phyloP scores from a whole-genome alignment of 1,284 basidiomycete species.

The Cryptococcus sp. region DNA sequence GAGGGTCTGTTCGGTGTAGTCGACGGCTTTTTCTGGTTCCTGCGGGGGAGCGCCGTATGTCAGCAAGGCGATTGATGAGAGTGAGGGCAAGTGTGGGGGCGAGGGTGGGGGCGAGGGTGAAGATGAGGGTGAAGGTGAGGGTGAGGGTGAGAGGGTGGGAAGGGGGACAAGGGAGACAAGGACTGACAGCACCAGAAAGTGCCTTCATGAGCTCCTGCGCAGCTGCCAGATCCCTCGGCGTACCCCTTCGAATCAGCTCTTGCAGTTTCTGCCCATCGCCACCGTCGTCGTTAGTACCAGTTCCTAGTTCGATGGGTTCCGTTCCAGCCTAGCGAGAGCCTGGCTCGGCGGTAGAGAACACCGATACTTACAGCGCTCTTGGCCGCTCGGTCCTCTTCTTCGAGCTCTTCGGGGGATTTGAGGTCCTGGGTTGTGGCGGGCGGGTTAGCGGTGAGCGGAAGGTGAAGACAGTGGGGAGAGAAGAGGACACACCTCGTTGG shows the following conservation, averaged over 20 bases:
- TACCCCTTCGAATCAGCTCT: constrained; percentile 93
- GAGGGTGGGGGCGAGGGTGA: background rate
- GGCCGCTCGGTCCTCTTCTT: constrained; percentile 90
- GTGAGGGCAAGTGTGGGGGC: too few relatives aligned
- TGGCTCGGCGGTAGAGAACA: background rate
- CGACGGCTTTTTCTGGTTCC: constrained; percentile 89
- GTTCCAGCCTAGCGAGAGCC: too few relatives aligned
- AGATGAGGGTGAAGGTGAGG: background rate
- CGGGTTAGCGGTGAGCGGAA: background rate
- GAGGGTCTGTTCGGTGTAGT: constrained; percentile 84
- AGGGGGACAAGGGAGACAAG: background rate
- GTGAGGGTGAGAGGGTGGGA: too few relatives aligned
- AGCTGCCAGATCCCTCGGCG: constrained; percentile 88
- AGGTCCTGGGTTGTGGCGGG: constrained; percentile 70
- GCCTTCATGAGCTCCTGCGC: constrained; percentile 98
- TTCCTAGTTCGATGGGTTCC: too few relatives aligned
- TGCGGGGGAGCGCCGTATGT: constrained; percentile 31
- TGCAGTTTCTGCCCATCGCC: constrained; percentile 72
- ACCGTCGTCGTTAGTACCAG: too few relatives aligned
- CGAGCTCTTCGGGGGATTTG: constrained; percentile 93
- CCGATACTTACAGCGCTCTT: constrained; percentile 73
- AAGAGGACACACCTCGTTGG: constrained; percentile 50
- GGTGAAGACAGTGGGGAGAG: background rate
- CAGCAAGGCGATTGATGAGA: too few relatives aligned
- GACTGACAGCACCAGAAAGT: constrained; percentile 73